A percentile compares a stretch with the other conserved stretches of the same genome.
These are phyloP conservation scores for Pythium sp. DNA, from an alignment of 352 stramenopile species.

Conservation along the genomic window DNA sequence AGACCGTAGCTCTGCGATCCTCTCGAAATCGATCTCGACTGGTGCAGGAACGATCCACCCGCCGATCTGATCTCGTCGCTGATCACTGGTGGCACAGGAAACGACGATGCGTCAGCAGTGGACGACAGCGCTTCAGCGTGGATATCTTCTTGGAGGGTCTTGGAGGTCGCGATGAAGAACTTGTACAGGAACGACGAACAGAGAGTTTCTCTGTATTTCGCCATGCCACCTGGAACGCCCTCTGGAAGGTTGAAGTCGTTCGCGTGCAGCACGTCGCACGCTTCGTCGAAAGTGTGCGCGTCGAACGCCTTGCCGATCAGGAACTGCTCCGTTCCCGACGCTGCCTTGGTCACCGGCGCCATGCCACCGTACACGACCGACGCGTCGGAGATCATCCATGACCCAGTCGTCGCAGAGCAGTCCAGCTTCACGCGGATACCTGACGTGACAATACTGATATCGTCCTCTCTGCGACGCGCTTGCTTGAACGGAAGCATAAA, in stretches of 20 bases:
- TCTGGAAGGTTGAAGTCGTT: conserved; percentile 91
- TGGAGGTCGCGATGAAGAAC: conserved; percentile 85
- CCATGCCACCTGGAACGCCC: conserved; percentile 91
- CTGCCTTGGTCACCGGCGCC: conserved; percentile 63
- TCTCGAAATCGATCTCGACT: conserved; percentile 44
- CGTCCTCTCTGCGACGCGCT: conserved; percentile 92
- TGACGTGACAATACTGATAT: conserved; percentile 97
- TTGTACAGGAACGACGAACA: conserved; percentile 95
- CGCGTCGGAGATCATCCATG: conserved; percentile 67
- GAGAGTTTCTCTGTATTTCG: conserved; percentile 93
- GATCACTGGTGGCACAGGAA: conserved; percentile 32
- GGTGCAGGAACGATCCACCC: conserved; percentile 53
- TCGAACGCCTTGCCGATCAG: conserved; percentile 85
- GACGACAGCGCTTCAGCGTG: conserved; percentile 13
- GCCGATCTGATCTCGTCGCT: conserved; percentile 42
- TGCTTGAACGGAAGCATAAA: conserved; percentile 96
- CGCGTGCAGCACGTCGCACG: conserved; percentile 74
- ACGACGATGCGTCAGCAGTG: conserved; percentile 6
- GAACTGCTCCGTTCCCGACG: conserved; percentile 49
- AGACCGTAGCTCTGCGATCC: conserved; percentile 59
- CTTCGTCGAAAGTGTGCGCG: conserved; percentile 74
- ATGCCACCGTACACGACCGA: conserved; percentile 71
- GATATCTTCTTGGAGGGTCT: conserved; percentile 50
- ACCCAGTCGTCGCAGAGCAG: conserved; percentile 52
- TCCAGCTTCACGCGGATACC: conserved; percentile 89